Evolutionary conservation across 169 alveolate species (phyloP), one percentile per base, ranked within the genome.

Genomic region (Plasmodium inui): DNA sequence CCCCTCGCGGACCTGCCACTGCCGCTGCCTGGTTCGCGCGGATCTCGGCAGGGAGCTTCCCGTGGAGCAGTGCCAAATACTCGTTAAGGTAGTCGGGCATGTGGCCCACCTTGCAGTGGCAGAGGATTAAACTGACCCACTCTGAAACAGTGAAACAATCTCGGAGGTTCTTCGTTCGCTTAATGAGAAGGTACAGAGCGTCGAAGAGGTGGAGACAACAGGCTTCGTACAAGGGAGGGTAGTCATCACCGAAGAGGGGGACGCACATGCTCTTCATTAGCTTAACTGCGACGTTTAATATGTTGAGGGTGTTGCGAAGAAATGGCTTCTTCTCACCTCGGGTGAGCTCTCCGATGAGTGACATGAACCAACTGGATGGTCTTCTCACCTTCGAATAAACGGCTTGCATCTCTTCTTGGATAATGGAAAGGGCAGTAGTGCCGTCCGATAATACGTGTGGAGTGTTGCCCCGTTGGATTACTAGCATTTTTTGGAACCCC

Each of bases 101-200:
- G 55, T 83, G 53, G 12, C 73, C 44, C 9, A 70, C 32, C 34
- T 41, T 83, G 22, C 83, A 37, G 46, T 83, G 41, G 26, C 82
- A 70, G 71, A 44, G 37, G 39, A 85, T 73, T 12, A 85, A 5
- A 10, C 78, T 85, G 22, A 53, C 71, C 93, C 93, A 85, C 37
- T 85, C 93, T 1, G 76, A 6, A n/a, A 41, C 67, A 14, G 28
- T 71, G 37, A 85, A 30, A 30, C 53, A 17, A 14, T 85, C 30
- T n/a, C 28, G 37, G 61, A 39, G 53, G 28, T 73, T 72, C 4
- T 34, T 32, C 3, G 8, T 50, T 14, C 67, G 78, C 26, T 19
- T 30, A 30, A 74, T 85, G 76, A 14, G 57, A 0, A 76, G 55
- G 41, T 85, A 74, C 26, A 50, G 7, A 0, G 28, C 17, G 17